Base-by-base conservation (phyloP, 2,329 filamentous ascomycete species). In the Fusarium denticulatum region DNA sequence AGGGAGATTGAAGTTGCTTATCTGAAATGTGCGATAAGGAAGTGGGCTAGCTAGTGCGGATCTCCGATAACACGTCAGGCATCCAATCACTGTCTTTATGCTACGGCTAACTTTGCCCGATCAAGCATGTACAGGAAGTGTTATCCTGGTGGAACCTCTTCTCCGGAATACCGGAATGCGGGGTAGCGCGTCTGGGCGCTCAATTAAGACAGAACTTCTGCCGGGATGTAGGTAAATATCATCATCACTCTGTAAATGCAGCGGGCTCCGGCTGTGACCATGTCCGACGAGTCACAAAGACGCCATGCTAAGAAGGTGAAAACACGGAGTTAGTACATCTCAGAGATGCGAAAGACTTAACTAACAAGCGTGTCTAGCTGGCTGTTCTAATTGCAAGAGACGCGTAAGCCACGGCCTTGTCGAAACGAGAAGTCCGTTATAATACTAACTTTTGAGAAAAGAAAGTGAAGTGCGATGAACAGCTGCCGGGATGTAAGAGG, bases 391-490 rank as follows among this genome's bases (percentile, higher is more conserved):
- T 7, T 73, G 69, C 40, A 73, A 73, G 45, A 49, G 43, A 26
- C 66, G 69, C 7, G 69, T 72, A 45, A 43, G 69, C 56, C 22
- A 14, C n/a, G 2, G 34, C 8, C 12, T 6, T 15, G 24, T 57
- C 34, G 13, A 18, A 6, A 14, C 11, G 24, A n/a, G n/a, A 11
- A 28, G 7, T 16, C 15, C 10, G 5, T 6, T 14, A 18, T 0
- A 11, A 34, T 36, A 15, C 69, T 66, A 12, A 72, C 20, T 15
- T 16, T 20, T 9, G 2, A 26, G 34, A 7, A 22, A 6, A 74
- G 64, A 67, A 61, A 10, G n/a, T 75, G 22, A 75, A 75, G 36
- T 74, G 73, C 14, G 71, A 75, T 39, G 71, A 75, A 22, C 43
- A 46, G 20, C 20, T 60, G 9, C 71, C 71, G 4, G 63, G 43